A percentile compares a stretch with the other conserved stretches of the same genome.
These are phyloP conservation scores for Apiospora malaysiana DNA, from an alignment of 2,329 filamentous ascomycete species.

Conservation along the genomic window DNA sequence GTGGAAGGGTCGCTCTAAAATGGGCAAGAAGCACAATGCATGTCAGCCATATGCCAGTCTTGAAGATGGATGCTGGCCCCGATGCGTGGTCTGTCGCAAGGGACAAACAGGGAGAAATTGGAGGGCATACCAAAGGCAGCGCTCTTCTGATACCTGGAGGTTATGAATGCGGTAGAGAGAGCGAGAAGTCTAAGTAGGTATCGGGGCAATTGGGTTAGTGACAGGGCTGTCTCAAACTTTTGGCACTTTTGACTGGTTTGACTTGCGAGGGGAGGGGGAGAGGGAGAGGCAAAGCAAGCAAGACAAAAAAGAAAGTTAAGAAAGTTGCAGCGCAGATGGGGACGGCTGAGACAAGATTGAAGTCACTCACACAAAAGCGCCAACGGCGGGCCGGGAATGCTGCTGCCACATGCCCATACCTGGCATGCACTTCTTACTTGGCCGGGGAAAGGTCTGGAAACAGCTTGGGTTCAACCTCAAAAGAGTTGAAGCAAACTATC, in stretches of 20 bases:
- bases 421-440: too few species aligned
- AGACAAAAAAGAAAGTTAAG: too few species aligned
- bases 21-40: background rate
- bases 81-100: background rate
- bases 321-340: slow-evolving; percentile 8
- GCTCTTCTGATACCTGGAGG: slow-evolving; percentile 42
- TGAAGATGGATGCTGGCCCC: background rate
- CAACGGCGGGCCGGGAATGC: background rate
- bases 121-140: slow-evolving; percentile 43
- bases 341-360: background rate
- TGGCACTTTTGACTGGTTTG: background rate
- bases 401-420: background rate
- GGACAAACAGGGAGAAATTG: background rate
- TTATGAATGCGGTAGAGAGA: slow-evolving; percentile 35
- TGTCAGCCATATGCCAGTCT: background rate
- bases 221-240: background rate
- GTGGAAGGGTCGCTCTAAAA: slow-evolving; percentile 42
- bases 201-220: background rate
- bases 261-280: background rate
- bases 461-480: background rate
- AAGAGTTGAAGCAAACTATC: background rate
- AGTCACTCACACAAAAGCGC: background rate
- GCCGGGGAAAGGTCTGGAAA: background rate
- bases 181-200: slow-evolving; percentile 29
- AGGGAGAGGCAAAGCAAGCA: background rate